A percentile compares a stretch with the other conserved stretches of the same genome.
phyloP scores from a whole-genome alignment of 2,329 filamentous ascomycete genomes.

The Leptographium galeiforme region DNA sequence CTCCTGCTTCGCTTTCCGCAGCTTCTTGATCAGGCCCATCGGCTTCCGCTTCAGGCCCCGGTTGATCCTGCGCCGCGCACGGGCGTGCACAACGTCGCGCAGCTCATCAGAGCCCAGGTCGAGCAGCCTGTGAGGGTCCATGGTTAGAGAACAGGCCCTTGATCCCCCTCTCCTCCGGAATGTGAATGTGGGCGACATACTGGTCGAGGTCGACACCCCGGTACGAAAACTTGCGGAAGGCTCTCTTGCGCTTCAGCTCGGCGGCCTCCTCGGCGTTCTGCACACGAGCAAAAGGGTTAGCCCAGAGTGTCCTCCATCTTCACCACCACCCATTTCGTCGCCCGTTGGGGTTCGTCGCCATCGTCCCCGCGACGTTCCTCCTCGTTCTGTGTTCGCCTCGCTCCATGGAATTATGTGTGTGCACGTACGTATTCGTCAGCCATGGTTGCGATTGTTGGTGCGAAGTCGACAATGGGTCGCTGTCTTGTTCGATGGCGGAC shows the following conservation, averaged over 20 bases:
- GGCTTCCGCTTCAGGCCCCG: constrained; percentile 99
- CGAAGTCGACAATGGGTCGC: constrained; percentile 14
- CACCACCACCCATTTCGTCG: background rate
- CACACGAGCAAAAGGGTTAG: constrained; percentile 3
- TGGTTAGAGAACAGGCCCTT: background rate
- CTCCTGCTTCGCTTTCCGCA: constrained; percentile 98
- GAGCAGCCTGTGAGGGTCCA: constrained; percentile 58
- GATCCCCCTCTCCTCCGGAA: too few species aligned
- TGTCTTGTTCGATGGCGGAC: constrained; percentile 18
- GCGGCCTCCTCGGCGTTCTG: constrained; percentile 96
- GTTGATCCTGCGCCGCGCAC: constrained; percentile 98
- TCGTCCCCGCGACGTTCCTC: too few species aligned
- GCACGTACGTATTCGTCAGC: constrained; percentile 43
- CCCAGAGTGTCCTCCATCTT: background rate
- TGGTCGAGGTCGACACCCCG: constrained; percentile 98
- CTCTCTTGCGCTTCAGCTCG: constrained; percentile 99
- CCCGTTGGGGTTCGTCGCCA: background rate
- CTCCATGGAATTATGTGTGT: background rate
- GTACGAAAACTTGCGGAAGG: constrained; percentile 99
- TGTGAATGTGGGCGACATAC: constrained; percentile 44
- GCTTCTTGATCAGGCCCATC: constrained; percentile 99
- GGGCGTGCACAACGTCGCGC: constrained; percentile 97
- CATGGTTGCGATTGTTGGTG: constrained; percentile 47
- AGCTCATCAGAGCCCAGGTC: constrained; percentile 98
- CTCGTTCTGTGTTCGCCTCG: background rate